A percentile compares a stretch with the other conserved stretches of the same genome.
Evolutionary conservation across 805 yeast genomes (phyloP).

Genomic region (Tetrapisispora nanseiensis): DNA sequence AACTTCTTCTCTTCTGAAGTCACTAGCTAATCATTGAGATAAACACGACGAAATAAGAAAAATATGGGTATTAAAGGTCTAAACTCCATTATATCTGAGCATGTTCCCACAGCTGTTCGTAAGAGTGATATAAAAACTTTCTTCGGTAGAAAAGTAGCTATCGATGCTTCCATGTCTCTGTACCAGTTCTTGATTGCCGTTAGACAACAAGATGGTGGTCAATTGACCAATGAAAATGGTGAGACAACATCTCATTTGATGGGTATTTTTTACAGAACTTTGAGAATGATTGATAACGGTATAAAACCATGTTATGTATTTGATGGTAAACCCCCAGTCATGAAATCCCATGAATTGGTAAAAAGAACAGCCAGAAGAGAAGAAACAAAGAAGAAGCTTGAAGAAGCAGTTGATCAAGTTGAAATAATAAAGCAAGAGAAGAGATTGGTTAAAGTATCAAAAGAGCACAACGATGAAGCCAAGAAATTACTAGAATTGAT

Average conservation of each 20-base stretch:
- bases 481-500: constrained; percentile 66
- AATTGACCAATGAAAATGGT: constrained; percentile 77
- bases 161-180: constrained; percentile 90
- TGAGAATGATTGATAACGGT: constrained; percentile 84
- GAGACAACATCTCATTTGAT: constrained; percentile 89
- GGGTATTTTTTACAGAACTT: constrained; percentile 93
- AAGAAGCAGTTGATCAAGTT: constrained; percentile 63
- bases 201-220: constrained; percentile 94
- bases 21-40: too few relatives aligned
- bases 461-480: constrained; percentile 91
- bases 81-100: constrained; percentile 76
- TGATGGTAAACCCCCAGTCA: constrained; percentile 94
- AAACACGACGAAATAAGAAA: not conserved
- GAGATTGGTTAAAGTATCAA: constrained; percentile 79
- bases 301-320: constrained; percentile 93
- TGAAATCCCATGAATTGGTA: constrained; percentile 87
- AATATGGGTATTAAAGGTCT: constrained; percentile 63
- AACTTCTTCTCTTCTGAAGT: too few relatives aligned
- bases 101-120: constrained; percentile 76
- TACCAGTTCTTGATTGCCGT: constrained; percentile 95
- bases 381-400: constrained; percentile 70
- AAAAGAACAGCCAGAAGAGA: constrained; percentile 75
- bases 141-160: constrained; percentile 94
- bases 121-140: constrained; percentile 74
- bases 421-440: constrained; percentile 67